Evolutionary conservation across 2,329 filamentous ascomycete genomes (phyloP), one percentile per base, ranked within the genome.

Genomic region (Hymenoscyphus fraxineus): DNA sequence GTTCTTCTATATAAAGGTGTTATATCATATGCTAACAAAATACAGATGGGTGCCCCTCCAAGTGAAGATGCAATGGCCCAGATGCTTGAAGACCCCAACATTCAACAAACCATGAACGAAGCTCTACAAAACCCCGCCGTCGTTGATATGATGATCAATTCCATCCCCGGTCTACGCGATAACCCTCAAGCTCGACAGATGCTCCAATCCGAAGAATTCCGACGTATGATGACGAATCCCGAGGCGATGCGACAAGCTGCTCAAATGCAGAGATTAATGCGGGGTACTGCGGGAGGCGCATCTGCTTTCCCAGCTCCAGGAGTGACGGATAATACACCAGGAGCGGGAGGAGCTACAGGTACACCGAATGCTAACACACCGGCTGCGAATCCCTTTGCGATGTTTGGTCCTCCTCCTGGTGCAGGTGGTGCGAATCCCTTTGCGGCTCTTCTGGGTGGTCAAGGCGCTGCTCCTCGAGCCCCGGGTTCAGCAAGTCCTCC

Each of bases 101-200:
- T 96, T 64, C 87, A 91, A 68, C 89, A 92, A 69, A 88, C 89
- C 63, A 91, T 99, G 86, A 96, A 95, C 77, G 94, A 97, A 78
- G 92, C 93, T 41, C 89, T 99, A 76, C 91, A 93, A 77, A 98
- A 98, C 78, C 94, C 95, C n/a, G 86, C 88, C 19, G 90, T 99
- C 72, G 85, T 98, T 75, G 92, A 98, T 74, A 92, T 96, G 85
- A 91, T 98, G 85, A 93, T 99, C 72, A 87, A 95, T 72, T 87
- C 90, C 74, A 97, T 97, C 75, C 95, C 95, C 2, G 89, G 92
- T 83, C 81, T 93, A 19, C 85, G 88, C 72, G 84, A 86, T 66
- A 85, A 82, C 27, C 90, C 90, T 51, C 85, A 89, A 66, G 91
- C 91, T 27, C 87, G 93, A 71, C 87, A 96, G 74, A 89, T 97